Conservation (phyloP, 768 basidiomycete species). For the Leccinum longicurvipes region DNA sequence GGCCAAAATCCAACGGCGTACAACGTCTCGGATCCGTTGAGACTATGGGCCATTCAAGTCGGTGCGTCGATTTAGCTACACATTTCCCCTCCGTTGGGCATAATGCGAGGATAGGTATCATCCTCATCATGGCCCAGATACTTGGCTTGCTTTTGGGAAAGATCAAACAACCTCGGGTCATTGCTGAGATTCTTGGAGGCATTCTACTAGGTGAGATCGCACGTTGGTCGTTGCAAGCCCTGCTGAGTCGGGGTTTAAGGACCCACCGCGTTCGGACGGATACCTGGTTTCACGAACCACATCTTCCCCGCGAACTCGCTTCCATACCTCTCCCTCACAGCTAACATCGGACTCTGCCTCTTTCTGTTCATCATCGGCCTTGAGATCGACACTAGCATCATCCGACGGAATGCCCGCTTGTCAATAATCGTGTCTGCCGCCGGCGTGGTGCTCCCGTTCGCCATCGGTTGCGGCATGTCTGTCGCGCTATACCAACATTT, state of each 20-base stretch:
- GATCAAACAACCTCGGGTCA: constrained; percentile 88
- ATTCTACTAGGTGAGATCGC: constrained; percentile 65
- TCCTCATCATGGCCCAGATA: constrained; percentile 83
- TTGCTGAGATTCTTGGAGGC: constrained; percentile 90
- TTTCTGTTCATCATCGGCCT: constrained; percentile 94
- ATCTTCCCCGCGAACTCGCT: constrained; percentile 74
- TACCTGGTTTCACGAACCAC: constrained; percentile 83
- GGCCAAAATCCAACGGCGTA: constrained; percentile 70
- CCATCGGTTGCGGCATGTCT: constrained; percentile 71
- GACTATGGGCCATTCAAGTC: constrained; percentile 74
- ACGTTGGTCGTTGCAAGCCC: constrained; percentile 36
- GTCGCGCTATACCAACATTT: constrained; percentile 76
- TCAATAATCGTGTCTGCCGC: constrained; percentile 69
- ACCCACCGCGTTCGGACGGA: constrained; percentile 67
- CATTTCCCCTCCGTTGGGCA: neutral
- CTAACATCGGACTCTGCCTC: constrained; percentile 84
- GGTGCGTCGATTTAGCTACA: constrained; percentile 38
- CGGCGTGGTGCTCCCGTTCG: constrained; percentile 84
- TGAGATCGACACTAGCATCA: constrained; percentile 78
- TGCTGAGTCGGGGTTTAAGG: constrained; percentile 6
- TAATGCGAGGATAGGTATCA: constrained; percentile 40
- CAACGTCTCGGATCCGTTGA: constrained; percentile 64
- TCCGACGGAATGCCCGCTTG: constrained; percentile 70
- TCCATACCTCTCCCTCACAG: constrained; percentile 79
- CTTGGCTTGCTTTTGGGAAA: constrained; percentile 61